Evolutionary conservation across 768 basidiomycete species (phyloP), one percentile per base, ranked within the genome.

Genomic region (Suillus sp.): DNA sequence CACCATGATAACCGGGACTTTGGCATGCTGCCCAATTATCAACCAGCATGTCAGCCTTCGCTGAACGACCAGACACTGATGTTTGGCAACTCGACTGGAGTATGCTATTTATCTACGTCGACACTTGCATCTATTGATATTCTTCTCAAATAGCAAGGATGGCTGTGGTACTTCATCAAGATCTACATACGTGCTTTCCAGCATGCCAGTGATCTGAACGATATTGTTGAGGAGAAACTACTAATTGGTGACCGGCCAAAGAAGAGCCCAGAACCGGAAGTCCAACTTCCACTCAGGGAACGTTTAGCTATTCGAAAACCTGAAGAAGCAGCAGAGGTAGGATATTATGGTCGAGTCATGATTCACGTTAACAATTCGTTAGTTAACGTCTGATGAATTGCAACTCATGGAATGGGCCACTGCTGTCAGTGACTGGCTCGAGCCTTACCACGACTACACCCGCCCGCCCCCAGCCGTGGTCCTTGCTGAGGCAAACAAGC

Each of bases 1-100:
- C 91, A 95, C 66, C 81, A 88, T 61, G 95, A 96, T 74, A 96
- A 96, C 73, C 89, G 95, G 9, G 95, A 96, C 76, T 89, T 90
- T 68, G 80, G 81, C 43, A 87, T 95, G 54, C 76, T 96, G 30
- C 85, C 90, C 8, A 88, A 88, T 72, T 91, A 92, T 68, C 94
- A 96, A 68, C 91, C 92, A 0, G 77, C 71, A 47, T 74, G 71
- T 40, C 78, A 77, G 25, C 71, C 79, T 11, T 76, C 82, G 6
- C 81, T 94, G 61, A 82, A 88, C 66, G 78, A 86, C 58, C 91
- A 93, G 70, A 93, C 89, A 0, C 73, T 84, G 22, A 75, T 93
- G 10, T 87, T 93, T 57, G 84, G 79, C 20, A 86, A 82, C 59
- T 77, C 79, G 27, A 84, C 87, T 75, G 86, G 87, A 64, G 89